Conservation (phyloP, 805 yeast genomes). For the Candida ponderosae region DNA sequence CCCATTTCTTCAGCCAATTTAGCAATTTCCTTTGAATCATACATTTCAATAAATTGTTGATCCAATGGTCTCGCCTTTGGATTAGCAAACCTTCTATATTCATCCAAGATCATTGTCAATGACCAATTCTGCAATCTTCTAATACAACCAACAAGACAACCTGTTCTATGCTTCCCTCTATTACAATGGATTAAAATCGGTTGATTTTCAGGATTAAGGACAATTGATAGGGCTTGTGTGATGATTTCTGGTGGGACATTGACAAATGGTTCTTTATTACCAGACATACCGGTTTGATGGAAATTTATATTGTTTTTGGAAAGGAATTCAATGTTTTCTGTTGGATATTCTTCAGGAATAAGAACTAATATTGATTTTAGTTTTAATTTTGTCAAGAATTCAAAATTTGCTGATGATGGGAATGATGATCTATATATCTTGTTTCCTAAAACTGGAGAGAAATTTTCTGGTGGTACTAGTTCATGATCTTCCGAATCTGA, state of each 20-base stretch:
- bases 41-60: constrained; percentile 90
- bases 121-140: constrained; percentile 90
- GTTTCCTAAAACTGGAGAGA: constrained; percentile 67
- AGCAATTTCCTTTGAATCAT: constrained; percentile 58
- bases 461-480: constrained; percentile 76
- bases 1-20: constrained; percentile 40
- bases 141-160: constrained; percentile 90
- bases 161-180: constrained; percentile 94
- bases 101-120: constrained; percentile 88
- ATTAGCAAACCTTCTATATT: constrained; percentile 86
- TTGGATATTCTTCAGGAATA: constrained; percentile 89
- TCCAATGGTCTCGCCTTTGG: constrained; percentile 95
- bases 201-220: constrained; percentile 78
- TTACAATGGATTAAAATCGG: constrained; percentile 93
- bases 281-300: constrained; percentile 88
- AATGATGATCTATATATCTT: constrained; percentile 82
- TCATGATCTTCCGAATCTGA: constrained; percentile 1
- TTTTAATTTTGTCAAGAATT: constrained; percentile 51
- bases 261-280: constrained; percentile 92
- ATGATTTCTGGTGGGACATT: constrained; percentile 61
- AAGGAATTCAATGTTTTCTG: constrained; percentile 61
- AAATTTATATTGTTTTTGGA: constrained; percentile 53
- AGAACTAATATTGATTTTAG: constrained; percentile 74
- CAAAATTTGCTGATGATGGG: constrained; percentile 79
- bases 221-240: constrained; percentile 73